Evolutionary conservation across 306 rosid genomes (phyloP).

Genomic region (Quillaja saponaria): DNA sequence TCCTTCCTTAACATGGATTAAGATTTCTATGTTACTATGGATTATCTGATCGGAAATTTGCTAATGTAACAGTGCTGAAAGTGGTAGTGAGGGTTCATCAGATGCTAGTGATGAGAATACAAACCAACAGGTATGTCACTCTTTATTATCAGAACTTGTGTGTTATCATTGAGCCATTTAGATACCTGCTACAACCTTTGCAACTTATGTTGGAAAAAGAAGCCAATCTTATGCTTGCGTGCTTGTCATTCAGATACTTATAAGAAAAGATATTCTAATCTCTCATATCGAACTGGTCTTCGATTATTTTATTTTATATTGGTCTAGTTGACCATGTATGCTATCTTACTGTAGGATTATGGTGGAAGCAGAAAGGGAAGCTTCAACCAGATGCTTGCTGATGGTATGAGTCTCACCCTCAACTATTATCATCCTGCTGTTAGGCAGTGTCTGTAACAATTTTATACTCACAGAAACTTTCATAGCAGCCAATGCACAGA

Average conservation of each 20-base stretch:
- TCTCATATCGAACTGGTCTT: slow-evolving; percentile 21
- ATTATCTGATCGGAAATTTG: slow-evolving; percentile 4
- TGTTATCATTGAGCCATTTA: slow-evolving; percentile 14
- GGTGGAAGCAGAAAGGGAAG: slow-evolving; percentile 72
- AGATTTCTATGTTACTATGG: background rate
- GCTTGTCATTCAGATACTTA: slow-evolving; percentile 1
- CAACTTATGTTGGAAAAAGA: background rate
- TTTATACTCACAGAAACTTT: slow-evolving; percentile 26
- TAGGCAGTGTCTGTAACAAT: slow-evolving; percentile 15
- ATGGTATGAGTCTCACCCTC: slow-evolving; percentile 55
- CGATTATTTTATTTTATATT: too few species aligned
- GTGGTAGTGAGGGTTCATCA: slow-evolving; percentile 88
- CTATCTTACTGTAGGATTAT: slow-evolving; percentile 56
- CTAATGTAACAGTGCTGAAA: slow-evolving; percentile 61
- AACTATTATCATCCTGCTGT: slow-evolving; percentile 8
- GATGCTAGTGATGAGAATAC: slow-evolving; percentile 80
- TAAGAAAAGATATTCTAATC: background rate
- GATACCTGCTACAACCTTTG: slow-evolving; percentile 5
- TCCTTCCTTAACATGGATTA: slow-evolving; percentile 11
- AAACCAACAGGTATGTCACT: slow-evolving; percentile 66
- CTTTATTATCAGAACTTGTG: slow-evolving; percentile 7
- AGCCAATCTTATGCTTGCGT: background rate
- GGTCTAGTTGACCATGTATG: slow-evolving; percentile 15
- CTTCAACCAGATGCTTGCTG: slow-evolving; percentile 94
- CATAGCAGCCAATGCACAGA: slow-evolving; percentile 84